Percentiles rank a stretch among this genome's conserved stretches.
Evolutionary conservation across 768 basidiomycete species (phyloP).

Genomic region (Podaxis sp.): DNA sequence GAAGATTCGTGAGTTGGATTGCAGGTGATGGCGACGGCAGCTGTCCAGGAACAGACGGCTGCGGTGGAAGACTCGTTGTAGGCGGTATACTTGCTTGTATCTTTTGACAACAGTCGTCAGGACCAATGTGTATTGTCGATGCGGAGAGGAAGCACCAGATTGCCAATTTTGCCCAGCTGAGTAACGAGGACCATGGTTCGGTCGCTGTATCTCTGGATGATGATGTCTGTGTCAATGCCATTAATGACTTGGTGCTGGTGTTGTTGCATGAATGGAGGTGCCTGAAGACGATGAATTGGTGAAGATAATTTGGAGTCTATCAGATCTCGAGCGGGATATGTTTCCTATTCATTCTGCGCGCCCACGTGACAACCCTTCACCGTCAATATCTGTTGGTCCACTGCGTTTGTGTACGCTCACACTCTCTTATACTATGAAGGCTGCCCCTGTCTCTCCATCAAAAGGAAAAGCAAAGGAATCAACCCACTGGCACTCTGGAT

Average conservation of each 20-base stretch:
- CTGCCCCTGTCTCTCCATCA: conserved; percentile 34
- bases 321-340: background rate
- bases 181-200: conserved; percentile 84
- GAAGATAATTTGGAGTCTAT: background rate
- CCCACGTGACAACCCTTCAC: conserved; percentile 5
- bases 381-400: no score
- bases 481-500: conserved; percentile 56
- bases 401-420: no score
- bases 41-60: conserved; percentile 31
- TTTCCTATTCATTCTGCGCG: background rate
- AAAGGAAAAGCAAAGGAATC: conserved; percentile 57
- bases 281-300: background rate
- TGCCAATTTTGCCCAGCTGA: conserved; percentile 89
- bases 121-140: background rate
- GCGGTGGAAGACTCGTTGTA: conserved; percentile 50
- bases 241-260: conserved; percentile 52
- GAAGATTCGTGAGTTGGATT: conserved; percentile 71
- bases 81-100: conserved; percentile 79
- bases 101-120: conserved; percentile 34
- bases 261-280: conserved; percentile 39
- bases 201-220: conserved; percentile 80
- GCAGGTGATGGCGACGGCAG: conserved; percentile 68
- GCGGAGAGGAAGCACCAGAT: conserved; percentile 51
- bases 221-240: conserved; percentile 65
- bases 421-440: conserved; percentile 11